phyloP scores from a whole-genome alignment of 73 alveolate species.

The Tetrahymena malaccensis region DNA sequence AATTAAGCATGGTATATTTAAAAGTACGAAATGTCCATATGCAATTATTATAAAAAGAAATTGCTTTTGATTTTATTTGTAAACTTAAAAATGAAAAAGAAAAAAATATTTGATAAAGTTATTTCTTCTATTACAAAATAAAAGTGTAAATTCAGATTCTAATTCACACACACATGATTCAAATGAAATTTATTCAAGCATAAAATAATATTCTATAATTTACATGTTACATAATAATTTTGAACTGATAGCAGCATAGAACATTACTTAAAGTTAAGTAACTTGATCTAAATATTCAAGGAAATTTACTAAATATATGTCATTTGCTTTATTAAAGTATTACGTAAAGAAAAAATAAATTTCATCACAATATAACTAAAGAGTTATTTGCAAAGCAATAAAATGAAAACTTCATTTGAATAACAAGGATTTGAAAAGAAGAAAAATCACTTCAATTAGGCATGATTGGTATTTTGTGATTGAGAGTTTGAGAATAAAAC shows the following conservation, averaged over 20 bases:
- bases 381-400: too few relatives aligned
- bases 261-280: neutral
- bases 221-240: too few relatives aligned
- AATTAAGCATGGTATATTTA: neutral
- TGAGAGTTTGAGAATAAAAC: neutral
- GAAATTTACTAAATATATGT: neutral
- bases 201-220: too few relatives aligned
- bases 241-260: neutral
- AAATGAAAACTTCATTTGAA: neutral
- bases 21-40: too few relatives aligned
- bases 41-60: neutral
- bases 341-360: neutral
- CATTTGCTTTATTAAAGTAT: neutral
- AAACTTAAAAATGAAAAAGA: neutral
- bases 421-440: neutral
- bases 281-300: neutral
- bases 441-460: neutral
- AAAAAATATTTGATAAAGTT: too few relatives aligned
- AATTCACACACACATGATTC: neutral
- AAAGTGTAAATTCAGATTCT: neutral
- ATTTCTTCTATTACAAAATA: neutral
- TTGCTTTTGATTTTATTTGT: neutral
- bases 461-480: neutral
- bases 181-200: neutral
- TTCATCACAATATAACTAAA: neutral